Percentiles rank a stretch among this genome's conserved stretches.
Evolutionary conservation across 208 protist species (phyloP).

Genomic region (Crithidia expoeki): DNA sequence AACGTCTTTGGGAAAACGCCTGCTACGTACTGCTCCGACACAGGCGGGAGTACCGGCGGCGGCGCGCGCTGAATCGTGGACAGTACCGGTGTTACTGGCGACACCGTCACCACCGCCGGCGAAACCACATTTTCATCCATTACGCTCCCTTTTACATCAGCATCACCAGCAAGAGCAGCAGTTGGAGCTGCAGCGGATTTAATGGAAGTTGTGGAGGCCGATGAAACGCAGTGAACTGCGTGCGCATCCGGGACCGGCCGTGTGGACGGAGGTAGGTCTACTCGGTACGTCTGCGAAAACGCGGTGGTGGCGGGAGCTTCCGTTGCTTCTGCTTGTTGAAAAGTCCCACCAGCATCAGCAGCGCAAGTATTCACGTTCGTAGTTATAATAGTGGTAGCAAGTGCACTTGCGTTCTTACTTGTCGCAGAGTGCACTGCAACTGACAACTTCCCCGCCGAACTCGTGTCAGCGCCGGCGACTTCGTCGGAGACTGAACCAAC

Average conservation of each 20-base stretch:
- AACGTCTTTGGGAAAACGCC: background rate
- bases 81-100: slow-evolving; percentile 8
- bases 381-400: too few relatives aligned
- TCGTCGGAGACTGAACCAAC: slow-evolving; percentile 6
- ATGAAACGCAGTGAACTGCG: background rate
- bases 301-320: slow-evolving; percentile 1
- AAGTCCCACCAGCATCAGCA: too few relatives aligned
- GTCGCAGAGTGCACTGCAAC: background rate
- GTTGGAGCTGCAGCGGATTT: background rate
- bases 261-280: background rate
- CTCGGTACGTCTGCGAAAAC: background rate
- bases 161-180: background rate
- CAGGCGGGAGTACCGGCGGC: background rate
- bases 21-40: background rate
- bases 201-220: background rate
- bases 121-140: background rate
- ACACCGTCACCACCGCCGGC: background rate
- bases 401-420: too few relatives aligned
- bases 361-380: too few relatives aligned
- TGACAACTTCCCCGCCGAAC: background rate
- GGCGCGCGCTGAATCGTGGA: background rate
- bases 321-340: background rate
- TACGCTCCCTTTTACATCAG: background rate
- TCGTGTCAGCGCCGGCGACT: background rate
- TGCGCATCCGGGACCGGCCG: background rate